Base-by-base conservation (phyloP, 2,329 filamentous ascomycete species). In the Aaosphaeria pasadenensis region DNA sequence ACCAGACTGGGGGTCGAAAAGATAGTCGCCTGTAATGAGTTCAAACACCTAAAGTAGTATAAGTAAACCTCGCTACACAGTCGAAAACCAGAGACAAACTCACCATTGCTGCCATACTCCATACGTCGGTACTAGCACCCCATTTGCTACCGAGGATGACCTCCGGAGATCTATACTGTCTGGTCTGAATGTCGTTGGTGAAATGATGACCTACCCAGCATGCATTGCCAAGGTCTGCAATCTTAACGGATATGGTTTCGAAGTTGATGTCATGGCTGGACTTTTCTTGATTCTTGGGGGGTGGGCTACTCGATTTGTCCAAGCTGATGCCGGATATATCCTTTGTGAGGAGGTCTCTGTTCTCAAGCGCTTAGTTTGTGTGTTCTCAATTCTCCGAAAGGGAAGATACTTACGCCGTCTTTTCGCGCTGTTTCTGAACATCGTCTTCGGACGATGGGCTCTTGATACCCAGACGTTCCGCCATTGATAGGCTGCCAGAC, bases 61-160 rank as follows among this genome's bases (percentile, higher is more conserved):
- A 52, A 66, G 56, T 39, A 6, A 29, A 11, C 11, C 17, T 24
- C 17, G 17, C 17, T 24, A 24, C 17, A 24, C 17, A 24, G 17
- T 24, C 17, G 17, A 24, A 24, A 24, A 24, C 17, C 17, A 6
- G 9, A 7, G n/a, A 32, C 7, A 6, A 33, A 66, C 84, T 62
- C 80, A 97, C 94, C 94, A 99, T 99, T 58, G 89, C 89, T 50
- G 94, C 91, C 94, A 99, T 99, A 74, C 92, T 97, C 94, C 94
- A 99, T 6, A 97, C 89, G 72, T 99, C 94, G 1, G 94, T 97
- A 68, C 92, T 97, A n/a, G 94, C 94, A 58, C 94, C 94, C 94
- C 94, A 99, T 77, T 97, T 97, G 3, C 91, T 85, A 36, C 94
- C 94, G 17, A 99, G 77, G 51, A 99, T 97, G 48, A 99, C 94